These are phyloP conservation scores for Barbarea vulgaris DNA, from an alignment of 345 rosid genomes.

Conservation along the genomic window DNA sequence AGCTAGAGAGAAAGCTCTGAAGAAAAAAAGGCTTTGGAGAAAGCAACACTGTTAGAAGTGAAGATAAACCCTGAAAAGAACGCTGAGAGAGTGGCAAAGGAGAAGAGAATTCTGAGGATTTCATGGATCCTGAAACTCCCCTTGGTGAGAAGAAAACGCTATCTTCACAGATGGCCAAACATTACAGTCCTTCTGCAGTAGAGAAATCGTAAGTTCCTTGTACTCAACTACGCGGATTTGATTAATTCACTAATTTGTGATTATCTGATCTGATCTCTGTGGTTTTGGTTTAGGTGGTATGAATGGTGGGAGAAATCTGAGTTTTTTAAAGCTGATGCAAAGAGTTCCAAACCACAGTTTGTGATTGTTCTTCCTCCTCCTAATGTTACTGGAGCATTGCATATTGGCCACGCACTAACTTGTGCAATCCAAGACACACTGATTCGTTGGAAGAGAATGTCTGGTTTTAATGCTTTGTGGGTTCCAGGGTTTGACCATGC, in stretches of 20 bases:
- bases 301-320: slow-evolving; percentile 79
- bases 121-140: slow-evolving; percentile 62
- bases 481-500: slow-evolving; percentile 94
- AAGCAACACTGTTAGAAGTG: slow-evolving; percentile 53
- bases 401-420: slow-evolving; percentile 91
- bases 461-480: slow-evolving; percentile 80
- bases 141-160: slow-evolving; percentile 65
- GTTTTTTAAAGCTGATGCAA: slow-evolving; percentile 62
- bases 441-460: slow-evolving; percentile 85
- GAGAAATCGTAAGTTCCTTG: slow-evolving; percentile 66
- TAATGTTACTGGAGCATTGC: slow-evolving; percentile 89
- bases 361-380: slow-evolving; percentile 85
- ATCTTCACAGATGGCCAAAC: slow-evolving; percentile 72
- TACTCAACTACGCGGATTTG: no score
- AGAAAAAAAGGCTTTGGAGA: slow-evolving; percentile 53
- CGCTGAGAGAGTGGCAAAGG: no score
- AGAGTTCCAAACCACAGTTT: slow-evolving; percentile 65
- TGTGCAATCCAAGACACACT: slow-evolving; percentile 78
- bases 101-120: slow-evolving; percentile 38
- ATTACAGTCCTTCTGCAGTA: slow-evolving; percentile 62
- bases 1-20: no score
- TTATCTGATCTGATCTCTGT: neutral
- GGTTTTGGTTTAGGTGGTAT: slow-evolving; percentile 58
- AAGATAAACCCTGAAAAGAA: slow-evolving; percentile 29
- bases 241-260: no score